phyloP scores from a whole-genome alignment of 2,329 filamentous ascomycete genomes.

The Colletotrichum sp. region DNA sequence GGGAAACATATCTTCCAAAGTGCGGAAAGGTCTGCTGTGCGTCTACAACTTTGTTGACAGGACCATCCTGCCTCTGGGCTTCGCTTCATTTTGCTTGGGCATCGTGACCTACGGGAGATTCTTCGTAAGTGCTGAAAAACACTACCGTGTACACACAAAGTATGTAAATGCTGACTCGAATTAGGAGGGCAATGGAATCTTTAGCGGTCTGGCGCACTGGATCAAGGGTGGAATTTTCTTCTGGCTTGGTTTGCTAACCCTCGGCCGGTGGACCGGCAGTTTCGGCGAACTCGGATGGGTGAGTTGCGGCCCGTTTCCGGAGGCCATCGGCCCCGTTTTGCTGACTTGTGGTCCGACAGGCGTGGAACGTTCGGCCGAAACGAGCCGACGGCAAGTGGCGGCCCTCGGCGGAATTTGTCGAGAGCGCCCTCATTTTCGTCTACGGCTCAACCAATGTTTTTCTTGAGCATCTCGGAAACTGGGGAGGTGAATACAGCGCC shows the following conservation, averaged over 20 bases:
- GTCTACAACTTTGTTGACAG: conserved; percentile 76
- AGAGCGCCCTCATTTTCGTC: conserved; percentile 87
- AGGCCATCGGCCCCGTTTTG: background rate
- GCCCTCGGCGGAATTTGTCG: conserved; percentile 85
- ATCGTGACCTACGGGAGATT: conserved; percentile 81
- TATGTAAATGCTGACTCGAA: background rate
- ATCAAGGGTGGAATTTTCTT: conserved; percentile 96
- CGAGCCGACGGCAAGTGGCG: conserved; percentile 64
- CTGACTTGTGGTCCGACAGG: conserved; percentile 43
- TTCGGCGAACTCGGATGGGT: conserved; percentile 91
- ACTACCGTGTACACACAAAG: background rate
- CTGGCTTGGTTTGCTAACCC: conserved; percentile 85
- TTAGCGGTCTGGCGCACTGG: conserved; percentile 89
- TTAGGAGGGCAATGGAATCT: conserved; percentile 72
- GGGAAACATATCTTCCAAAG: conserved; percentile 58
- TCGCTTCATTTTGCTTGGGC: conserved; percentile 74
- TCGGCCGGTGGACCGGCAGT: conserved; percentile 89
- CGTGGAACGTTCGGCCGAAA: conserved; percentile 85
- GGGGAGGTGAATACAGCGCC: conserved; percentile 74
- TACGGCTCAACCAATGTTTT: conserved; percentile 93
- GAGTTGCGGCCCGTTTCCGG: conserved; percentile 26
- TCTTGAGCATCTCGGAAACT: conserved; percentile 82
- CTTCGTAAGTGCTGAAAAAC: conserved; percentile 66
- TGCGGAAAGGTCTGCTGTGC: conserved; percentile 63
- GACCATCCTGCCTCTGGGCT: conserved; percentile 78